These are phyloP conservation scores for Colletotrichum melonis DNA, from an alignment of 2,329 filamentous ascomycete genomes.

Conservation along the genomic window DNA sequence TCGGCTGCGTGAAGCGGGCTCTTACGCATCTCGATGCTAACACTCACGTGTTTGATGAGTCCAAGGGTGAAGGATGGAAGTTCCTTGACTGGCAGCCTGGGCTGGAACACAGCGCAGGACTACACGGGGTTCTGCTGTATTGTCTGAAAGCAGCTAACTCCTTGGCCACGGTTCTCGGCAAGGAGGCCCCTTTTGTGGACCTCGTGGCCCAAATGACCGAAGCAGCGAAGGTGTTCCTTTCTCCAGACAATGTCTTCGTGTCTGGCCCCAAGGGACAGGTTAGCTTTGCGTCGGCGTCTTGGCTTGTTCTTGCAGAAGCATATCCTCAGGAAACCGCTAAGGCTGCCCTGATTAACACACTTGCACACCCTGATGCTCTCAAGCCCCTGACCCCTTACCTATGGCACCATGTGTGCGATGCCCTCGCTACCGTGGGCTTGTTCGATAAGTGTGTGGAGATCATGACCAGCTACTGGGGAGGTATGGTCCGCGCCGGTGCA, in stretches of 20 bases:
- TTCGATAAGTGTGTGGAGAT: conserved; percentile 43
- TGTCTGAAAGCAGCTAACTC: conserved; percentile 43
- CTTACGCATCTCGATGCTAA: conserved; percentile 40
- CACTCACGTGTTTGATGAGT: conserved; percentile 38
- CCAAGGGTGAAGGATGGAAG: conserved; percentile 41
- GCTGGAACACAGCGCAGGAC: conserved; percentile 43
- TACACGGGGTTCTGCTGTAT: conserved; percentile 44
- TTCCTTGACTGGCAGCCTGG: conserved; percentile 46
- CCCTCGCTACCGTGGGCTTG: conserved; percentile 40
- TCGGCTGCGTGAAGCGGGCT: conserved; percentile 43
- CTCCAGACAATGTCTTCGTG: conserved; percentile 38
- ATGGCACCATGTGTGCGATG: conserved; percentile 45
- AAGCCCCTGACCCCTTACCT: conserved; percentile 46
- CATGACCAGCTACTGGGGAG: conserved; percentile 47
- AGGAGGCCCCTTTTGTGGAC: conserved; percentile 38
- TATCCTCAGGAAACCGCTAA: conserved; percentile 37
- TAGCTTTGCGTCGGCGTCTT: conserved; percentile 45
- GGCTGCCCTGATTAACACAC: conserved; percentile 39
- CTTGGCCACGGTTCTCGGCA: conserved; percentile 41
- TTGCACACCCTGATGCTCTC: conserved; percentile 40
- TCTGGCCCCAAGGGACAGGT: conserved; percentile 43
- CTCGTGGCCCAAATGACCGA: conserved; percentile 39
- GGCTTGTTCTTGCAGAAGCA: conserved; percentile 44
- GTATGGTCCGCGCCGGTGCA: conserved; percentile 45
- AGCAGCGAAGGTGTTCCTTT: conserved; percentile 38